Evolutionary conservation across 75 land plant genomes (phyloP), one percentile per base, ranked within the genome.

Genomic region (Cupressus sempervirens): DNA sequence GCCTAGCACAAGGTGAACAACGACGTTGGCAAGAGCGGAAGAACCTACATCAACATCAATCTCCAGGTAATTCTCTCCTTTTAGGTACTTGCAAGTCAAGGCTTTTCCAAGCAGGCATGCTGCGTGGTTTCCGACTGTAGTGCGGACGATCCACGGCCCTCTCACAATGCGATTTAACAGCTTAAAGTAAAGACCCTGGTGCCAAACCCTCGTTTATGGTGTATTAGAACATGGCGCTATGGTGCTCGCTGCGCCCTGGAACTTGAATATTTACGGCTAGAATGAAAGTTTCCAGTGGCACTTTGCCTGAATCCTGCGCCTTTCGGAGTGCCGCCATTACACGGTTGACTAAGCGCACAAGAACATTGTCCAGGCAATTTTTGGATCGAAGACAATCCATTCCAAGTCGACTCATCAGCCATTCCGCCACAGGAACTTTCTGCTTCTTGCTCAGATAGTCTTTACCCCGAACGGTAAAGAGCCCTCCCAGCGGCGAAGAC

Each of bases 61-160:
- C 85, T 97, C 99, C 53, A 97, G 77, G 77, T 97, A 97, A 75
- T 95, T 92, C 38, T 88, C 82, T 12, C 97, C 97, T 20, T 88
- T 86, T 18, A 93, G 88, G 79, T 97, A 97, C 40, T 84, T 84
- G 45, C 92, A 91, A 0, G 90, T 93, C 79, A 97, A 91, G 16
- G 99, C 97, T 70, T 86, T 95, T 12, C 99, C 99, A 18, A 97
- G 88, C 53, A 97, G 82, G 83, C 97, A 97, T 0, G 99, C 94
- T 7, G 90, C 90, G 83, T 97, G 89, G 83, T 90, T 97, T 46
- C 99, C 99, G 20, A 94, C 96, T 8, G 97, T 86, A 32, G 95
- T 86, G 48, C 90, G 90, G 54, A 97, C 96, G 80, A 95, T 91
- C 97, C 99, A 97, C 38, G 99, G 99, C 32, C 99, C 99, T 70